phyloP scores from a whole-genome alignment of 2,329 filamentous ascomycete species.

The Fusarium virguliforme region DNA sequence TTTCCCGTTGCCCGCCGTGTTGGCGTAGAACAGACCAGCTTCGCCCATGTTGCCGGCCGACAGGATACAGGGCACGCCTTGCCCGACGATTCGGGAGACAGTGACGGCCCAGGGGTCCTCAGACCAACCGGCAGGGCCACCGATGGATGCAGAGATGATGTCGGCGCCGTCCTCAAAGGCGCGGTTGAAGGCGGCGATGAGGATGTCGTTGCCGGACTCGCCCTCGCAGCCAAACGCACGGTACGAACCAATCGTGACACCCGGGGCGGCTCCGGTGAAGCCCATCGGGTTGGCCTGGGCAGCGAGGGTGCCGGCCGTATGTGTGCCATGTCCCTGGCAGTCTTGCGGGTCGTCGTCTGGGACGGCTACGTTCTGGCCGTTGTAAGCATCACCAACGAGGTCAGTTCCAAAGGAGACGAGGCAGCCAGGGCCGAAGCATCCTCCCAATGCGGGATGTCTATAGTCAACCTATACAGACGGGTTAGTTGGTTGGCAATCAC shows the following conservation, averaged over 20 bases:
- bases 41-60: constrained; percentile 69
- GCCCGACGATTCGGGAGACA: constrained; percentile 68
- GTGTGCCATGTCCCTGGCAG: constrained; percentile 73
- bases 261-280: constrained; percentile 72
- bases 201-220: constrained; percentile 67
- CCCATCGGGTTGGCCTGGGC: constrained; percentile 68
- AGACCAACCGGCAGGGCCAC: constrained; percentile 67
- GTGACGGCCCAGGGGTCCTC: constrained; percentile 67
- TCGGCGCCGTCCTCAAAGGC: constrained; percentile 74
- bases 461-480: constrained; percentile 68
- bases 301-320: constrained; percentile 75
- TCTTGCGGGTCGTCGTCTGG: constrained; percentile 70
- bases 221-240: constrained; percentile 72
- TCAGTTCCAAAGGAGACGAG: constrained; percentile 72
- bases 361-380: constrained; percentile 57
- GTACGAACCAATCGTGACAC: constrained; percentile 70
- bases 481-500: not conserved
- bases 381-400: constrained; percentile 71
- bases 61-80: constrained; percentile 68
- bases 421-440: constrained; percentile 74
- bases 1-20: constrained; percentile 65
- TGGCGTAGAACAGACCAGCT: constrained; percentile 66
- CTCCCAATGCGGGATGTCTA: constrained; percentile 74
- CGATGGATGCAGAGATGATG: constrained; percentile 71
- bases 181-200: constrained; percentile 73